phyloP scores from a whole-genome alignment of 768 basidiomycete species.

The Erythrobasidium yunnanense region DNA sequence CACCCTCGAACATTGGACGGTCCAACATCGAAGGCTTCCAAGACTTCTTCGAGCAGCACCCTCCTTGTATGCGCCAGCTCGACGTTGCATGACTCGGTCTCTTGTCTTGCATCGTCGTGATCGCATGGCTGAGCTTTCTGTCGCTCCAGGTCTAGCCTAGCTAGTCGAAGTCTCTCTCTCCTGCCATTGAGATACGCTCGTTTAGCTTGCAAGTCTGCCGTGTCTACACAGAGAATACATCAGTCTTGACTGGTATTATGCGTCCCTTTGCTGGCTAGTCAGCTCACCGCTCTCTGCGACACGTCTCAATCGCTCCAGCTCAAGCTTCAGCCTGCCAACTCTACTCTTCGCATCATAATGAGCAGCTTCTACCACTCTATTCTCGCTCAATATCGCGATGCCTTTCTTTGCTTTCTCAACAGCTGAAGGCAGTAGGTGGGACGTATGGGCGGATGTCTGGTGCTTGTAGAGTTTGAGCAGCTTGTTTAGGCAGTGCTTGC shows the following conservation, averaged over 20 bases:
- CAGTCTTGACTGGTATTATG: too few species aligned
- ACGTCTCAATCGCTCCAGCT: background rate
- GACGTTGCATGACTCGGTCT: background rate
- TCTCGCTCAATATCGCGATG: background rate
- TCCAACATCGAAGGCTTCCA: constrained; percentile 1
- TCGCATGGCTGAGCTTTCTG: background rate
- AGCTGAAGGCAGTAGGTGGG: constrained; percentile 1
- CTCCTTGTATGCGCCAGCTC: constrained; percentile 1
- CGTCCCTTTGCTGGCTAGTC: background rate
- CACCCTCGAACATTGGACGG: background rate
- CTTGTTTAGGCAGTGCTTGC: constrained; percentile 6
- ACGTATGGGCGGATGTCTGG: background rate
- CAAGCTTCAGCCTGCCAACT: background rate
- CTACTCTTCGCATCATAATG: background rate
- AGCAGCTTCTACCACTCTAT: background rate
- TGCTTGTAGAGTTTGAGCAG: constrained; percentile 24
- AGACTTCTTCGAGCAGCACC: background rate
- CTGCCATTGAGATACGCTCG: background rate
- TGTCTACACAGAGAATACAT: too few species aligned
- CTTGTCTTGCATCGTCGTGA: background rate
- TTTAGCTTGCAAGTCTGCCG: too few species aligned
- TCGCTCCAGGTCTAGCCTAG: background rate
- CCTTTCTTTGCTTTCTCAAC: background rate
- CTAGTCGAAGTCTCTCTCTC: background rate
- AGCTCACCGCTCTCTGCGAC: background rate